A percentile compares a stretch with the other conserved stretches of the same genome.
These are phyloP conservation scores for Mallotus japonicus DNA, from an alignment of 441 rosid genomes.

Conservation along the genomic window DNA sequence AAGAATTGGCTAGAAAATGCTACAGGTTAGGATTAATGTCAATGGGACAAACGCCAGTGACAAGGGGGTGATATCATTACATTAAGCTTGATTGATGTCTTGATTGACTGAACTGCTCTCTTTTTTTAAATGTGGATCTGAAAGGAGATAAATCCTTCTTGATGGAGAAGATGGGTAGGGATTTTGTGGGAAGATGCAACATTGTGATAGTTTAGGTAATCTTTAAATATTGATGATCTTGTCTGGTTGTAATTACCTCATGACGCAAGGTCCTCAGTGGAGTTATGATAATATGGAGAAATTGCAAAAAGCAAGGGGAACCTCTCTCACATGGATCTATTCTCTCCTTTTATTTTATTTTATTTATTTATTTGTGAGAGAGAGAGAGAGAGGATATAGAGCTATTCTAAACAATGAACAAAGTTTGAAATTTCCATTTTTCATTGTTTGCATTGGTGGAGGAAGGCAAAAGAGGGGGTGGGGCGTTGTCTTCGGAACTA, in stretches of 20 bases:
- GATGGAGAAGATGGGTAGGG: background rate
- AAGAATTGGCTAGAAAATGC: background rate
- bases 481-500: background rate
- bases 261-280: background rate
- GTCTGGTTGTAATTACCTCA: background rate
- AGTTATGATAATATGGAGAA: background rate
- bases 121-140: background rate
- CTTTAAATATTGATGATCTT: slow-evolving; percentile 1
- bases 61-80: background rate
- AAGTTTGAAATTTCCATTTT: background rate
- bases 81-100: background rate
- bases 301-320: no score
- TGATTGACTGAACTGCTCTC: no score
- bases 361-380: no score
- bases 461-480: background rate
- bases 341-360: no score
- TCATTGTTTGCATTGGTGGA: no score
- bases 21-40: background rate
- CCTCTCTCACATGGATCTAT: no score
- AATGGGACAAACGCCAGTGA: background rate
- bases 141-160: background rate
- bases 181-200: slow-evolving; percentile 1
- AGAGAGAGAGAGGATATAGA: no score
- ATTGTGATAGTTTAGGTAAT: background rate
- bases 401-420: no score